Evolutionary conservation across 73 alveolate genomes (phyloP).

Genomic region (Symbiodinium pilosum): DNA sequence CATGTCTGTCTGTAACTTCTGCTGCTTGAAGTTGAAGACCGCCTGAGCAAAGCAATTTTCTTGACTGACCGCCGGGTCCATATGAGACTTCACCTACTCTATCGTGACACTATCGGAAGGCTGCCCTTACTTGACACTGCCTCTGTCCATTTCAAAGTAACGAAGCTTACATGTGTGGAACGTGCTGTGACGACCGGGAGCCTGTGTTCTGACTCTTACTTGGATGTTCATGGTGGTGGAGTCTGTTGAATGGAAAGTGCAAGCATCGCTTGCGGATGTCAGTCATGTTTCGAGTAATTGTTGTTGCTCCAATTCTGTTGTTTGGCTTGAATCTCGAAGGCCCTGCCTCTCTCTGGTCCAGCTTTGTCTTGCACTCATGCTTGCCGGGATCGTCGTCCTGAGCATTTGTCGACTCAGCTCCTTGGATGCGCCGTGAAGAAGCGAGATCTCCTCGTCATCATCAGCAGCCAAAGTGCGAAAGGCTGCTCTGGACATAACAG

Average conservation of each 20-base stretch:
- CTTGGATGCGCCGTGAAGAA: neutral
- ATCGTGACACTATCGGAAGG: neutral
- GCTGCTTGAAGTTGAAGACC: slow-evolving; percentile 84
- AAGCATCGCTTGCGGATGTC: too few relatives aligned
- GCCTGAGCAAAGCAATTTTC: neutral
- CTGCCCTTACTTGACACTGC: too few relatives aligned
- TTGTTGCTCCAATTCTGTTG: neutral
- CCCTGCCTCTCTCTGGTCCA: slow-evolving; percentile 74
- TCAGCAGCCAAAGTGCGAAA: neutral
- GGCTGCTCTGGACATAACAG: slow-evolving; percentile 8
- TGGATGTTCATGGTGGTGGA: too few relatives aligned
- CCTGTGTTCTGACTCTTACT: too few relatives aligned
- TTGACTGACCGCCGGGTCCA: neutral
- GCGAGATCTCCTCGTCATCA: neutral
- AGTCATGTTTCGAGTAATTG: too few relatives aligned
- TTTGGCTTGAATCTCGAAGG: neutral
- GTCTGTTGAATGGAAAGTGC: neutral
- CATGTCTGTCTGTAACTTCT: slow-evolving; percentile 93
- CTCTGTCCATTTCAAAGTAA: too few relatives aligned
- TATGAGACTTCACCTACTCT: neutral
- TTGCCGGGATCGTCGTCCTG: slow-evolving; percentile 47
- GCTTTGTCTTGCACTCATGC: slow-evolving; percentile 55
- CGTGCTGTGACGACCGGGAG: too few relatives aligned
- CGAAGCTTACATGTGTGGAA: too few relatives aligned
- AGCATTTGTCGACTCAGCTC: too few relatives aligned